Evolutionary conservation across 2,329 filamentous ascomycete genomes (phyloP), one percentile per base, ranked within the genome.

Genomic region (Emmonsiellopsis sp.): DNA sequence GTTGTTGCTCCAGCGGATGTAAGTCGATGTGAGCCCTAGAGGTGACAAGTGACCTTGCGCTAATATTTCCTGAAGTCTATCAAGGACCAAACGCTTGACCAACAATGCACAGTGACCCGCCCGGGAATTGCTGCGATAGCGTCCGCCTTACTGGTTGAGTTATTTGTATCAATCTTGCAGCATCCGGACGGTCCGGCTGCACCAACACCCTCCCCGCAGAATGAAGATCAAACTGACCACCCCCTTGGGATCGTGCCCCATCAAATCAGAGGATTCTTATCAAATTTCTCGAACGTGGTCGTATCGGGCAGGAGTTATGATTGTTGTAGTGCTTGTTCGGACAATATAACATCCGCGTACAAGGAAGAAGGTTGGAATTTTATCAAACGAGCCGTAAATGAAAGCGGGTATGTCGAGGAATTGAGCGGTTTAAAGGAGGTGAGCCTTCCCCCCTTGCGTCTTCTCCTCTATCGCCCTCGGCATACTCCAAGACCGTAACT

Each of bases 101-200:
- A 98, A 68, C 93, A 97, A 72, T 98, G 93, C 70, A 98, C 93
- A 0, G 93, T 98, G 16, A 98, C 93, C 2, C 83, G 93, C 8
- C 93, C 93, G 0, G 93, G 93, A 13, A 84, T 95, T 37, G 92
- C 93, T 11, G 86, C 90, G 8, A 93, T 96, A 54, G 93, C 93
- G 7, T 96, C 93, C 2, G 89, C 89, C 2, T 78, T 95, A 35
- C 79, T 96, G 5, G 92, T 97, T 47, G 93, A 98, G 69, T 78
- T 97, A 5, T 79, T 98, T 31, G 84, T 91, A 8, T 94, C 88
- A 55, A 74, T 96, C 37, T 76, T 96, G 8, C 93, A 98, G 66
- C 92, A 95, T 65, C 90, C 91, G 0, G 73, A 77, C 20, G 71
- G 70, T 40, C 65, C 66, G 49, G 61, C 67, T 11, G 74, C 73